A percentile compares a stretch with the other conserved stretches of the same genome.
Evolutionary conservation across 495 filamentous ascomycete species (phyloP).

Genomic region (Penicillium angulare): DNA sequence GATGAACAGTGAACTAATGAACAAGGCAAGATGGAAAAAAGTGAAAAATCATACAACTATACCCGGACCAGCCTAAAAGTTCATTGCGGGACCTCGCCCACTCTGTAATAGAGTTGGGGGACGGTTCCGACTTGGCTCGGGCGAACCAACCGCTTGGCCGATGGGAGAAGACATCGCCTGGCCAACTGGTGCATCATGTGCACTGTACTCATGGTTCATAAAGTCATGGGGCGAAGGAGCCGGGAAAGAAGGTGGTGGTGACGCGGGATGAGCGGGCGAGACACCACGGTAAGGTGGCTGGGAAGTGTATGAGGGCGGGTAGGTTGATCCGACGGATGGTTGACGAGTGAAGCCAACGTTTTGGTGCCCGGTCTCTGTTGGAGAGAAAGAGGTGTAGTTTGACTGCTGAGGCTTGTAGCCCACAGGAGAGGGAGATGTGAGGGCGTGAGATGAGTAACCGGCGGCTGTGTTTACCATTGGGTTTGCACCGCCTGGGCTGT

Average conservation of each 20-base stretch:
- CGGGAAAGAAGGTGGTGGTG: constrained; percentile 37
- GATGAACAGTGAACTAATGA: too few relatives aligned
- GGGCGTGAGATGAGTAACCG: constrained; percentile 14
- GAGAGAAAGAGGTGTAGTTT: constrained; percentile 20
- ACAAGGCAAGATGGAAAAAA: neutral
- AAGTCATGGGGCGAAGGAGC: constrained; percentile 24
- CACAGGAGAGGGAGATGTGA: constrained; percentile 18
- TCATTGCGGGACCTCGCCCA: constrained; percentile 37
- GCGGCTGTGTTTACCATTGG: constrained; percentile 2
- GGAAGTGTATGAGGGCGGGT: constrained; percentile 26
- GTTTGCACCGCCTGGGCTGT: constrained; percentile 5
- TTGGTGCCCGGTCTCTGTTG: constrained; percentile 8
- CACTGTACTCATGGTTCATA: constrained; percentile 6
- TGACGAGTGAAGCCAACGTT: constrained; percentile 25
- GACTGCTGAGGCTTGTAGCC: constrained; percentile 27
- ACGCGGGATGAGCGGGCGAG: constrained; percentile 28
- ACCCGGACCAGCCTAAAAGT: constrained; percentile 30
- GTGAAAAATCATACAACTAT: constrained; percentile 12
- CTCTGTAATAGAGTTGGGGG: constrained; percentile 46
- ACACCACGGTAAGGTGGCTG: constrained; percentile 24
- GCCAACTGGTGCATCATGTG: neutral
- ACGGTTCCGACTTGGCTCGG: constrained; percentile 20
- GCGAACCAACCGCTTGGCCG: neutral
- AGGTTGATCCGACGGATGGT: constrained; percentile 28
- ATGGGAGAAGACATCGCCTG: neutral